These are phyloP conservation scores for Circinella minor DNA, from an alignment of 371 early-diverging fungal species.

Conservation along the genomic window DNA sequence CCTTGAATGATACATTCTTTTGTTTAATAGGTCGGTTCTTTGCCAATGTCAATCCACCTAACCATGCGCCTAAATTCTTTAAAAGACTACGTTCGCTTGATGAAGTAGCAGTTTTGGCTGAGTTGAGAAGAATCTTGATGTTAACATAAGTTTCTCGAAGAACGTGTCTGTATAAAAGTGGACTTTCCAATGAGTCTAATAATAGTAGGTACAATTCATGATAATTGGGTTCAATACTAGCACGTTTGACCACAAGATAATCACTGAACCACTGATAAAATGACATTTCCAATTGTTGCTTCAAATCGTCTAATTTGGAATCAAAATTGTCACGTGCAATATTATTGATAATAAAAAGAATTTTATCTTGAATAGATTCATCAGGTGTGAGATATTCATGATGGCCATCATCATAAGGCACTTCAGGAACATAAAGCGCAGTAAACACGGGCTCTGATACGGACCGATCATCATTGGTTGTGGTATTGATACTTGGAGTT, in stretches of 20 bases:
- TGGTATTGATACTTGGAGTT: too few species aligned
- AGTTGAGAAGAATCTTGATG: conserved; percentile 86
- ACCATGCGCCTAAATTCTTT: conserved; percentile 96
- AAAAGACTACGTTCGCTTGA: conserved; percentile 87
- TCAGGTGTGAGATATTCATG: conserved; percentile 63
- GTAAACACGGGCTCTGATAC: conserved; percentile 51
- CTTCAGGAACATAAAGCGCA: conserved; percentile 51
- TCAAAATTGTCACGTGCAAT: conserved; percentile 87
- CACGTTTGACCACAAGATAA: conserved; percentile 92
- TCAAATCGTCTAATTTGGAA: conserved; percentile 80
- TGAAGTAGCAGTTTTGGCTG: conserved; percentile 91
- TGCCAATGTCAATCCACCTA: conserved; percentile 96
- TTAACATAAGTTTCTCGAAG: conserved; percentile 89
- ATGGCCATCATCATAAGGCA: conserved; percentile 24
- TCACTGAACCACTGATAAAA: conserved; percentile 90
- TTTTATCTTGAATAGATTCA: conserved; percentile 87
- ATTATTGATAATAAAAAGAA: conserved; percentile 97
- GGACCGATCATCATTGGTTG: neutral
- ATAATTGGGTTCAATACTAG: conserved; percentile 94
- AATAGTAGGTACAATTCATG: conserved; percentile 87
- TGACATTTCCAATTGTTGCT: conserved; percentile 64
- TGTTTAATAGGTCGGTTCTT: conserved; percentile 92
- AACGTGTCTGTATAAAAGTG: conserved; percentile 69
- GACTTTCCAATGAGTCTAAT: conserved; percentile 71
- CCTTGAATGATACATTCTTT: conserved; percentile 92